Conservation (phyloP, 1,139 yeast species). For the Candida glucosophila region DNA sequence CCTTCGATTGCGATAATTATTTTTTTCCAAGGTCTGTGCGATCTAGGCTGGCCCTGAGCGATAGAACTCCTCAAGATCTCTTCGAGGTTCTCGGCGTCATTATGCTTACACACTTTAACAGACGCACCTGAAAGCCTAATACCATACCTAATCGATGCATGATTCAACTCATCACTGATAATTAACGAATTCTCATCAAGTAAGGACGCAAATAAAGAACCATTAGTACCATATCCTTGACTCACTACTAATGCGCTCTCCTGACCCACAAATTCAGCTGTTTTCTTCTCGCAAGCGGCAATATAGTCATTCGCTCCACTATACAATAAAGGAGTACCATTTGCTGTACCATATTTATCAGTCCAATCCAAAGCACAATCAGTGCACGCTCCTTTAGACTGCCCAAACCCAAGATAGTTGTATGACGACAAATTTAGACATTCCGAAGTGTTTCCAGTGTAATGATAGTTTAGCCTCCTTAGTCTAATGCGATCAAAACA, state of each 20-base stretch:
- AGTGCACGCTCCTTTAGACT: constrained; percentile 87
- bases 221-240: constrained; percentile 96
- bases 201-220: constrained; percentile 76
- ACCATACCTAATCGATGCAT: constrained; percentile 93
- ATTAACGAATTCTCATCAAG: constrained; percentile 85
- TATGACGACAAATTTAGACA: constrained; percentile 86
- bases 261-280: constrained; percentile 85
- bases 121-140: constrained; percentile 89
- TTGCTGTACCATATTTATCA: constrained; percentile 62
- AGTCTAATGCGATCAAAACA: constrained; percentile 68
- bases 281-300: constrained; percentile 58
- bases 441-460: constrained; percentile 66
- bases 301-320: constrained; percentile 79
- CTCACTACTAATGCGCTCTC: constrained; percentile 81
- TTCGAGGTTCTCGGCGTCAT: constrained; percentile 79
- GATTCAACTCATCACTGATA: constrained; percentile 90
- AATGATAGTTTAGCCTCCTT: constrained; percentile 54
- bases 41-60: constrained; percentile 93
- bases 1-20: constrained; percentile 94
- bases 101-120: constrained; percentile 87
- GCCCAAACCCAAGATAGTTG: constrained; percentile 95
- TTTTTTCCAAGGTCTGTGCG: constrained; percentile 96
- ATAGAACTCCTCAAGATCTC: constrained; percentile 76
- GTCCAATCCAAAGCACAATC: constrained; percentile 62
- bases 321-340: constrained; percentile 68